Percentiles rank a stretch among this genome's conserved stretches.
Evolutionary conservation across 2,329 filamentous ascomycete species (phyloP).

Genomic region (Botrytis byssoidea): DNA sequence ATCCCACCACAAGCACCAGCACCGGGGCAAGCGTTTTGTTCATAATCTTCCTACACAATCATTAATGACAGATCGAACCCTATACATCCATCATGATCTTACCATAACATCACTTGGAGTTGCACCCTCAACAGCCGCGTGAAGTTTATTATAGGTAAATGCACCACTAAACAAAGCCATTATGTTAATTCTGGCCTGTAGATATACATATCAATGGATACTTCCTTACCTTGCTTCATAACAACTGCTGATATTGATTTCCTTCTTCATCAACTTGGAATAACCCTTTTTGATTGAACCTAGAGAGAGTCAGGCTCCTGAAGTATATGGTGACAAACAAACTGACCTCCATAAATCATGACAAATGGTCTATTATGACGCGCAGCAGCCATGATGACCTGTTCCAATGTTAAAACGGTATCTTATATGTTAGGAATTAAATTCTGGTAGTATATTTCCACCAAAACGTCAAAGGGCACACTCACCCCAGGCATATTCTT

Average conservation of each 20-base stretch:
- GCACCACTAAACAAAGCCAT: constrained; percentile 54
- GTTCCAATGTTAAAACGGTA: background rate
- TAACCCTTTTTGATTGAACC: constrained; percentile 89
- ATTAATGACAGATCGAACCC: background rate
- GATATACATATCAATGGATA: background rate
- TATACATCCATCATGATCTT: background rate
- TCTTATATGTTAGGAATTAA: background rate
- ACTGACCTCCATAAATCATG: constrained; percentile 76
- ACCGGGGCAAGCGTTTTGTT: constrained; percentile 66
- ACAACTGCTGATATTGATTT: constrained; percentile 77
- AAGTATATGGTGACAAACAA: no score
- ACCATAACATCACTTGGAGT: constrained; percentile 72
- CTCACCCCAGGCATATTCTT: constrained; percentile 87
- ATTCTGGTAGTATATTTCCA: background rate
- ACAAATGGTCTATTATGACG: constrained; percentile 88
- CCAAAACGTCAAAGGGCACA: background rate
- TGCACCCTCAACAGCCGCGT: constrained; percentile 63
- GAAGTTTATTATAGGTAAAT: constrained; percentile 72
- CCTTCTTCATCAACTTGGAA: constrained; percentile 69
- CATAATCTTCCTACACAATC: constrained; percentile 58
- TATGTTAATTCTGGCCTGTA: background rate
- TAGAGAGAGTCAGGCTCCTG: background rate
- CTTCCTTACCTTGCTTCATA: constrained; percentile 20
- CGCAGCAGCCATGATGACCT: constrained; percentile 75
- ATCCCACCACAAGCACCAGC: constrained; percentile 71